Conservation (phyloP, 2,329 filamentous ascomycete genomes). For the Colletotrichum camelliae region DNA sequence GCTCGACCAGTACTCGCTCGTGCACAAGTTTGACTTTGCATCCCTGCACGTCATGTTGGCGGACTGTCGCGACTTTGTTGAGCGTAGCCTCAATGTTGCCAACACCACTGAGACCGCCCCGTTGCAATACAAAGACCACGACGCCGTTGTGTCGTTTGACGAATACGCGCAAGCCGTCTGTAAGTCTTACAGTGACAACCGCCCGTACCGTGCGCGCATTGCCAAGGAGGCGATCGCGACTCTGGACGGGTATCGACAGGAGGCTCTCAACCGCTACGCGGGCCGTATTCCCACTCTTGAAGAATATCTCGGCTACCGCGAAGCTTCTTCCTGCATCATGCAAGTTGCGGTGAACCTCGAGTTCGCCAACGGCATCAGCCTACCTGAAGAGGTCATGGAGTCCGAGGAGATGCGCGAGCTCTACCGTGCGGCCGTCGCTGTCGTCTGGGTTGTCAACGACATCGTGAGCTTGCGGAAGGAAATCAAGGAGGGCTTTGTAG, state of each 20-base stretch:
- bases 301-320: neutral
- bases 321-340: slow-evolving; percentile 10
- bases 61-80: slow-evolving; percentile 7
- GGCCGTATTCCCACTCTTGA: neutral
- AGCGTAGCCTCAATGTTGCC: neutral
- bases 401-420: slow-evolving; percentile 1
- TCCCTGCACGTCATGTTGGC: neutral
- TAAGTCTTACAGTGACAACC: neutral
- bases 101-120: neutral
- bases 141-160: neutral
- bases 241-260: neutral
- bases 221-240: neutral
- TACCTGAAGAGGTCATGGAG: slow-evolving; percentile 6
- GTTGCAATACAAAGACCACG: neutral
- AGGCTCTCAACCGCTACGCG: slow-evolving; percentile 3
- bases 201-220: neutral
- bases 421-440: neutral
- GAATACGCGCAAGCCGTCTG: neutral
- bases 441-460: slow-evolving; percentile 8
- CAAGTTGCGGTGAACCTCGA: slow-evolving; percentile 1
- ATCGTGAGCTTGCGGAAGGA: slow-evolving; percentile 5
- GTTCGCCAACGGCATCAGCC: neutral
- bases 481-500: slow-evolving; percentile 5
- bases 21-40: neutral
- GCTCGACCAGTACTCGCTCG: neutral